Conservation (phyloP, 495 filamentous ascomycete species). For the Penicillium bialowiezense region DNA sequence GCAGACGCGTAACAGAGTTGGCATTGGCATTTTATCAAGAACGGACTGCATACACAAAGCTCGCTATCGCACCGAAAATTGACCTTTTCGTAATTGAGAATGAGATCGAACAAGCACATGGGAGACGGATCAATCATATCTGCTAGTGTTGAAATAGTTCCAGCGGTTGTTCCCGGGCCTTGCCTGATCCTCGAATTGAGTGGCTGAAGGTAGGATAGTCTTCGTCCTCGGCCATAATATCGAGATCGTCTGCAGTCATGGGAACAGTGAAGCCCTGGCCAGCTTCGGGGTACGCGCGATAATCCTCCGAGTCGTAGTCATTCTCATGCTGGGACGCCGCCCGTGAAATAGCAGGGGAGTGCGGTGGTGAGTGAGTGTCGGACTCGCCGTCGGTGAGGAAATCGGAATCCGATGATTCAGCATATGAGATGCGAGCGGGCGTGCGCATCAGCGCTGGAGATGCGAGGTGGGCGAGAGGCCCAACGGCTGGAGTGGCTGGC, state of each 20-base stretch:
- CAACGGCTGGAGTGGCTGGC: background rate
- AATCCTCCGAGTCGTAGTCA: conserved; percentile 42
- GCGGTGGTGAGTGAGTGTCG: background rate
- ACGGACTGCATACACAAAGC: too few species aligned
- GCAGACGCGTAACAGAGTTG: too few species aligned
- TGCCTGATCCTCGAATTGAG: conserved; percentile 21
- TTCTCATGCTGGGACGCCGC: conserved; percentile 13
- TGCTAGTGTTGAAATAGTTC: background rate
- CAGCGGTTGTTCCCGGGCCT: too few species aligned
- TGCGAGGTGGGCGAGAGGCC: background rate
- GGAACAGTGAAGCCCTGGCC: conserved; percentile 51
- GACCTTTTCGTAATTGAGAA: too few species aligned
- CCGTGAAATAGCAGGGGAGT: background rate
- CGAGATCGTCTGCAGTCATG: conserved; percentile 32
- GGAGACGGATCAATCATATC: background rate
- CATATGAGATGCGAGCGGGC: background rate
- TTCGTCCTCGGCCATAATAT: conserved; percentile 43
- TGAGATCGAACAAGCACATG: too few species aligned
- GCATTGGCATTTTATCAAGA: too few species aligned
- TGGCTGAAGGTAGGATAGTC: conserved; percentile 46
- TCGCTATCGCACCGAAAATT: too few species aligned
- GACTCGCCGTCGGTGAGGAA: conserved; percentile 1
- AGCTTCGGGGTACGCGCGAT: conserved; percentile 63
- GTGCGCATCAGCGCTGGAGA: background rate
- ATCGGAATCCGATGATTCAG: background rate